phyloP scores from a whole-genome alignment of 1,284 basidiomycete genomes.

The Moesziomyces sp. region DNA sequence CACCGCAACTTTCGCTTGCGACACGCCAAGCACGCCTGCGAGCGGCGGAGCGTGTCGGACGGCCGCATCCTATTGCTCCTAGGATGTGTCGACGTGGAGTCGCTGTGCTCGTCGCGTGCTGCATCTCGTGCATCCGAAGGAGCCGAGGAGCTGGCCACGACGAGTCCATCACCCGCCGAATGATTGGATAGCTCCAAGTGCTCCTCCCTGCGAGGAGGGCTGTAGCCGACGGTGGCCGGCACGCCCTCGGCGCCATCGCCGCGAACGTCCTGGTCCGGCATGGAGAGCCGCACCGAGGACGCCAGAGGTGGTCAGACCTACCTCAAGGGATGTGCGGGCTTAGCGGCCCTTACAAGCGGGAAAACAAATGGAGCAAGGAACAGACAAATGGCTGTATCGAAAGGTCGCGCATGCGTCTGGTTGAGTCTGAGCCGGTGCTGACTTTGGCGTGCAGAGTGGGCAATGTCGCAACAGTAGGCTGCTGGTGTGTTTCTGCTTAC shows the following conservation, averaged over 20 bases:
- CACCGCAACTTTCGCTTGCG: slow-evolving; percentile 40
- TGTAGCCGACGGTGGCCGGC: neutral
- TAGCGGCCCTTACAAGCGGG: too few species aligned
- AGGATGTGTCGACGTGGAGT: neutral
- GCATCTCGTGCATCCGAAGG: neutral
- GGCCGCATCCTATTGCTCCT: slow-evolving; percentile 11
- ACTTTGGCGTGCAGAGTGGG: too few species aligned
- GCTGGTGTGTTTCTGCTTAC: too few species aligned
- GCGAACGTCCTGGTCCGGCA: slow-evolving; percentile 11
- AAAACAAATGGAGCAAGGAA: too few species aligned
- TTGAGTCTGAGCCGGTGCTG: too few species aligned
- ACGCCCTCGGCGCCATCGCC: neutral
- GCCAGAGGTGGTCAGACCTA: neutral
- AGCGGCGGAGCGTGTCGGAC: slow-evolving; percentile 29
- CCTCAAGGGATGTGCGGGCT: too few species aligned
- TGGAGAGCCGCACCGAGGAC: neutral
- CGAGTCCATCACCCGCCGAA: too few species aligned
- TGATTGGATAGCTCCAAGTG: too few species aligned
- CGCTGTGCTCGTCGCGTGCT: slow-evolving; percentile 5
- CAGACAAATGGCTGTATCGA: too few species aligned
- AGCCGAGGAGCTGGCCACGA: neutral
- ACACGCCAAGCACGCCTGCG: slow-evolving; percentile 38
- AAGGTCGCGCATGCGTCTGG: too few species aligned
- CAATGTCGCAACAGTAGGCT: too few species aligned
- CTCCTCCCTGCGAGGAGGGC: neutral